phyloP scores from a whole-genome alignment of 345 rosid species.

The Moringa oleifera region DNA sequence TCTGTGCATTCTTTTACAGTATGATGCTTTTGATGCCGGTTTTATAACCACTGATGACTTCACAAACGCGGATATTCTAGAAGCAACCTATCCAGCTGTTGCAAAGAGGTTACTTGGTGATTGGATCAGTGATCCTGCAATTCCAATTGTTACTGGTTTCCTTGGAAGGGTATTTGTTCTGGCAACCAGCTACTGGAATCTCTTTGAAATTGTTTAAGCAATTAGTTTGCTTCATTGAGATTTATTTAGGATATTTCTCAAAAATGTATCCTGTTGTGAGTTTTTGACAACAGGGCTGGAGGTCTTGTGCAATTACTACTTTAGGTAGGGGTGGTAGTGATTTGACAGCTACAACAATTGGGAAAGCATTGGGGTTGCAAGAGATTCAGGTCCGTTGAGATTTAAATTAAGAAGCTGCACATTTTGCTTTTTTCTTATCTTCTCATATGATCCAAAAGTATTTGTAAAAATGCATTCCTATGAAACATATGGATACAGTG shows the following conservation, averaged over 20 bases:
- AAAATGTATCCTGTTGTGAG: conserved; percentile 1
- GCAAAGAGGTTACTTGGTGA: conserved; percentile 83
- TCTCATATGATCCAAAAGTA: too few relatives aligned
- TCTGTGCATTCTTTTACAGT: conserved; percentile 45
- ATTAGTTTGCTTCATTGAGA: neutral
- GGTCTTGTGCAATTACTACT: conserved; percentile 88
- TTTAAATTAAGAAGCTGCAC: too few relatives aligned
- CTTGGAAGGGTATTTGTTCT: conserved; percentile 74
- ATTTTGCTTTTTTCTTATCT: too few relatives aligned
- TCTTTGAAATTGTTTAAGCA: conserved; percentile 10
- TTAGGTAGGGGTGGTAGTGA: conserved; percentile 99
- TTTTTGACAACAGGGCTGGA: conserved; percentile 69
- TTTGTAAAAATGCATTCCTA: too few relatives aligned
- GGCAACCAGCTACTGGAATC: conserved; percentile 1
- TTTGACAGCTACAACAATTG: conserved; percentile 96
- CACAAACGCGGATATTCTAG: conserved; percentile 94
- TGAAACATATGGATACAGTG: too few relatives aligned
- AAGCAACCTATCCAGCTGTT: conserved; percentile 96
- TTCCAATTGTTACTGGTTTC: conserved; percentile 94
- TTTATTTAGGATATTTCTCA: neutral
- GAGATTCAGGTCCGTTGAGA: conserved; percentile 83
- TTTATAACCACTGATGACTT: conserved; percentile 96
- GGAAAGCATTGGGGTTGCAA: conserved; percentile 84
- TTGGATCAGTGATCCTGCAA: conserved; percentile 75
- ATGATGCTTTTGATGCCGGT: conserved; percentile 94